A percentile compares a stretch with the other conserved stretches of the same genome.
These are phyloP conservation scores for Cyclotella distinguenda DNA, from an alignment of 108 stramenopile genomes.

Conservation along the genomic window DNA sequence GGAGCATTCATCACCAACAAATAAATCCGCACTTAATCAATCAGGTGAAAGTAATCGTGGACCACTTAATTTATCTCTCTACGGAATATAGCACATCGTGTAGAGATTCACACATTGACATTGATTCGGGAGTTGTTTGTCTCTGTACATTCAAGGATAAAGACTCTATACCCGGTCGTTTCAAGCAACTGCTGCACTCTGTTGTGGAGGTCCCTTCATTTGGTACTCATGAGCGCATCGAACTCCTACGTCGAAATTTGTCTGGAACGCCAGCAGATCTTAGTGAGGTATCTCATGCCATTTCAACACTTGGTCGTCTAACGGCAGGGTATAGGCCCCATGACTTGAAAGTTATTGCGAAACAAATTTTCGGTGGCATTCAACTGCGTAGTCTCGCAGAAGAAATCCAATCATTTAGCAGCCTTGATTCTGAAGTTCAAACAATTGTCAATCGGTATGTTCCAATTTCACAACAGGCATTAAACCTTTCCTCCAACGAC, in stretches of 20 bases:
- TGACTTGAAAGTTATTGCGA: constrained; percentile 58
- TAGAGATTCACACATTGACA: background rate
- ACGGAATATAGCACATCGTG: background rate
- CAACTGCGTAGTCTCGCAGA: constrained; percentile 20
- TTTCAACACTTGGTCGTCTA: constrained; percentile 35
- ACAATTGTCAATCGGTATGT: constrained; percentile 30
- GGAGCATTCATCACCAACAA: constrained; percentile 54
- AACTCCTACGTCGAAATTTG: constrained; percentile 17
- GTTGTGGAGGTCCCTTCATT: constrained; percentile 41
- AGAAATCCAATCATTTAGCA: background rate
- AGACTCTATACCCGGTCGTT: constrained; percentile 26
- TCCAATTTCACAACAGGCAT: constrained; percentile 47
- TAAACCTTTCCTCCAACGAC: constrained; percentile 23
- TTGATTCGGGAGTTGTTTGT: constrained; percentile 20
- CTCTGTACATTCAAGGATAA: constrained; percentile 41
- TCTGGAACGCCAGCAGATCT: background rate
- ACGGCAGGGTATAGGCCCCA: constrained; percentile 61
- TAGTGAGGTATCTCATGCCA: constrained; percentile 13
- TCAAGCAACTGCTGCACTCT: constrained; percentile 29
- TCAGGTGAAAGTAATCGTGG: constrained; percentile 73
- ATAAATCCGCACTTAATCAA: constrained; percentile 60
- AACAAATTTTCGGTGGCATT: constrained; percentile 33
- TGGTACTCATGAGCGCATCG: constrained; percentile 20
- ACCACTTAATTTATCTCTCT: constrained; percentile 50
- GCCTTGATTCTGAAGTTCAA: constrained; percentile 28